Conservation (phyloP, 306 rosid genomes). For the Glycine soja region DNA sequence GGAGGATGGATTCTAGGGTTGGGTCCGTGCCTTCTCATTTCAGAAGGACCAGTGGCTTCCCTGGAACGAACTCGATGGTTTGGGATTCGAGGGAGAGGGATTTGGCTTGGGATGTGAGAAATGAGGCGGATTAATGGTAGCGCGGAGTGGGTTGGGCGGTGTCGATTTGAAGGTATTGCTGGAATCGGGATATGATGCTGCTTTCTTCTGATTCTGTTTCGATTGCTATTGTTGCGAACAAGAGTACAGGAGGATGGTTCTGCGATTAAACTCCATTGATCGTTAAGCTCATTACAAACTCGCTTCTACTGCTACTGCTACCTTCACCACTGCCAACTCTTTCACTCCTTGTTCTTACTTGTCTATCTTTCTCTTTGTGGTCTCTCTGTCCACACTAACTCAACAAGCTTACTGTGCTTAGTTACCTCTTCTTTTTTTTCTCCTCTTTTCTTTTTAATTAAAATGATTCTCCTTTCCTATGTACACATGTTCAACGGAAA, state of each 20-base stretch:
- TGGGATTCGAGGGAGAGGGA: slow-evolving; percentile 74
- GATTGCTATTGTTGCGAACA: background rate
- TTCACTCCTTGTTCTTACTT: too few relatives aligned
- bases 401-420: too few relatives aligned
- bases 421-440: too few relatives aligned
- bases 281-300: too few relatives aligned
- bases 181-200: slow-evolving; percentile 64
- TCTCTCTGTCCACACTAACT: too few relatives aligned
- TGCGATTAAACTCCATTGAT: too few relatives aligned
- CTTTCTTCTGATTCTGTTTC: slow-evolving; percentile 25
- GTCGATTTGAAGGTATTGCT: slow-evolving; percentile 77
- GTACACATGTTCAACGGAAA: too few relatives aligned
- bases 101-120: slow-evolving; percentile 63
- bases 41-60: slow-evolving; percentile 74
- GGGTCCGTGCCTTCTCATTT: slow-evolving; percentile 81
- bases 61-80: slow-evolving; percentile 62
- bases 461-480: too few relatives aligned
- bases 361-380: too few relatives aligned
- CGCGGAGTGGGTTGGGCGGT: slow-evolving; percentile 79
- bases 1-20: slow-evolving; percentile 70
- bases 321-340: too few relatives aligned
- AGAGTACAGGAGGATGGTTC: background rate
- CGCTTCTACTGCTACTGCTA: too few relatives aligned
- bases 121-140: slow-evolving; percentile 63
- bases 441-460: too few relatives aligned